Evolutionary conservation across 306 rosid species (phyloP), one percentile per base, ranked within the genome.

Genomic region (Senna tora): DNA sequence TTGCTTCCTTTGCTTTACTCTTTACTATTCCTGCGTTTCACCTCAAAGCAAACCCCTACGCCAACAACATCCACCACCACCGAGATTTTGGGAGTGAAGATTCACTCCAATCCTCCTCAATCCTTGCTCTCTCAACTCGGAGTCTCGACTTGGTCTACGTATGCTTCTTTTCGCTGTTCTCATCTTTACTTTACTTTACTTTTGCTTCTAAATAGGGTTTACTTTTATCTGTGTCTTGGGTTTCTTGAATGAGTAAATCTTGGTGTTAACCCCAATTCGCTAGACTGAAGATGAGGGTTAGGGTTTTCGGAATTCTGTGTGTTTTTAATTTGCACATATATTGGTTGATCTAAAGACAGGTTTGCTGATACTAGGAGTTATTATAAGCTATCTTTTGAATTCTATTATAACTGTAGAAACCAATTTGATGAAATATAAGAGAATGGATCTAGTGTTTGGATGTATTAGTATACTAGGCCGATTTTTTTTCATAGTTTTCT

Each of bases 71-170:
- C 38, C 6, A 33, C 38, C 6, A 33, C 92, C 50, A 81, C 76
- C 25, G 96, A 87, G 73, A 81, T 79, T 14, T 72, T 80, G 51
- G 98, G 98, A 20, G 92, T 93, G 79, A 93, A 80, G 86, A 84
- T 93, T 32, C 78, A 90, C 67, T 87, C 67, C 71, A 90, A 84
- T 61, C 97, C 96, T 60, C 86, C 91, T 42, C 73, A 86, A 49
- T 87, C 98, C 50, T 90, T 76, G 76, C 98, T 93, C 80, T 45
- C 41, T 22, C 65, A 86, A 42, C 90, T 90, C 19, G 94, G 89
- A 12, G 90, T 93, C 69, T 60, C 82, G 52, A 69, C 85, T 16
- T 93, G 98, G 98, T 68, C 88, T 60, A 89, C 77, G 98, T 93
- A 76, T 51, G 56, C 53, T 32, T 5, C 55, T 64, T 32, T 56